Percentiles rank a stretch among this genome's conserved stretches.
Conservation (phyloP, 768 basidiomycete species). For the Plicaturopsis crispa region DNA sequence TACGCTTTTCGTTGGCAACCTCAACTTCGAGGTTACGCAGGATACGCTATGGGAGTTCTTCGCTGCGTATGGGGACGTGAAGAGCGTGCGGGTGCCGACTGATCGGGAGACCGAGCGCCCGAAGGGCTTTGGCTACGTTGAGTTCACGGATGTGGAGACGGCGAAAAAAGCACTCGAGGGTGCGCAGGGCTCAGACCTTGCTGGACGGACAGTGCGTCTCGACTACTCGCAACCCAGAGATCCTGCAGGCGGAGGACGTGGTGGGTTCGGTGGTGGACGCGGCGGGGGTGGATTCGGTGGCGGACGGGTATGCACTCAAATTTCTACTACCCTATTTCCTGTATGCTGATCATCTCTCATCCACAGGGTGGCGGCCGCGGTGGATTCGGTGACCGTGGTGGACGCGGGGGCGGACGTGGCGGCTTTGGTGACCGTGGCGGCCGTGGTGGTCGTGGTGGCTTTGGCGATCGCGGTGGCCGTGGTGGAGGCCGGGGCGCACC, state of each 20-base stretch:
- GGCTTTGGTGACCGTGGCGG: conserved; percentile 34
- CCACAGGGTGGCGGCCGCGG: conserved; percentile 27
- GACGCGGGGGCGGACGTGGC: conserved; percentile 13
- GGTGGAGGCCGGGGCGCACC: conserved; percentile 29
- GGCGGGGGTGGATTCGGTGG: conserved; percentile 27
- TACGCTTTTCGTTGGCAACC: conserved; percentile 87
- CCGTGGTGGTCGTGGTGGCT: conserved; percentile 36
- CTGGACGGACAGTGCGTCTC: conserved; percentile 72
- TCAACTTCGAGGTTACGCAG: conserved; percentile 74
- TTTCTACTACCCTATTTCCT: neutral
- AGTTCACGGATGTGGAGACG: conserved; percentile 74
- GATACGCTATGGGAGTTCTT: conserved; percentile 88
- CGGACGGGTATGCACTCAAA: conserved; percentile 16
- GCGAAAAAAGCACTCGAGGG: conserved; percentile 77
- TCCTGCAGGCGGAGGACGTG: conserved; percentile 40
- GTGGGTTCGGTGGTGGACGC: conserved; percentile 35
- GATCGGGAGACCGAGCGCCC: conserved; percentile 85
- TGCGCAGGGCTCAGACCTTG: conserved; percentile 65
- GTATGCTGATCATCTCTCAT: neutral
- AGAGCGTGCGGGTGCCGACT: conserved; percentile 84
- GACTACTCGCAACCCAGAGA: conserved; percentile 86
- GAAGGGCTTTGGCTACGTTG: conserved; percentile 97
- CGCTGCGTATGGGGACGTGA: conserved; percentile 77
- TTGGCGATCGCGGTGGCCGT: conserved; percentile 37
- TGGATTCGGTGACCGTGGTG: conserved; percentile 21